Evolutionary conservation across 2,329 filamentous ascomycete species (phyloP).

Genomic region (Hypocreales sp.): DNA sequence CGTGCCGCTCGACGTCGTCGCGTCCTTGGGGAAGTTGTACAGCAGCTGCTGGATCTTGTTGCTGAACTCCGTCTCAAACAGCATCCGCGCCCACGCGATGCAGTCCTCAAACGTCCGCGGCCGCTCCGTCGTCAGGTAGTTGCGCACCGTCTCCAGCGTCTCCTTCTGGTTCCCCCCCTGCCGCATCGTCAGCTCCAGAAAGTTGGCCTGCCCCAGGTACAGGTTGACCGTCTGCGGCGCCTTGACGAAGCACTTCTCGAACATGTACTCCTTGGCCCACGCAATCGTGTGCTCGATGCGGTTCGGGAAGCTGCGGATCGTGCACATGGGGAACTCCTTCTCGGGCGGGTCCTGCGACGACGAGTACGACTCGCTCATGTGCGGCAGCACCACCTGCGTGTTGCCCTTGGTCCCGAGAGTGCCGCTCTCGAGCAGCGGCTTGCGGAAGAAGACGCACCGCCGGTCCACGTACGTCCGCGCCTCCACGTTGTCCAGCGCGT

Average conservation of each 20-base stretch:
- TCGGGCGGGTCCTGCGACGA: slow-evolving; percentile 90
- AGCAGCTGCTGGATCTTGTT: slow-evolving; percentile 91
- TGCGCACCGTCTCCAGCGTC: slow-evolving; percentile 76
- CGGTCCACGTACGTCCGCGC: slow-evolving; percentile 92
- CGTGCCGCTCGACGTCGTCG: slow-evolving; percentile 71
- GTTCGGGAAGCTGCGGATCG: slow-evolving; percentile 92
- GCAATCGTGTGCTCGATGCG: slow-evolving; percentile 97
- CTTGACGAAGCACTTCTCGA: slow-evolving; percentile 87
- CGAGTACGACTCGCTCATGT: slow-evolving; percentile 91
- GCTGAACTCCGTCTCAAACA: slow-evolving; percentile 95
- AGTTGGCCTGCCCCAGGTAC: slow-evolving; percentile 83
- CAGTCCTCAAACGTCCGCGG: slow-evolving; percentile 90
- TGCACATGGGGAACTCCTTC: slow-evolving; percentile 99
- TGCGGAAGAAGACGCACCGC: slow-evolving; percentile 95
- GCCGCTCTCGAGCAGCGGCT: slow-evolving; percentile 88
- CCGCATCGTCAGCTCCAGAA: slow-evolving; percentile 73
- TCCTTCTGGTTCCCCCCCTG: slow-evolving; percentile 92
- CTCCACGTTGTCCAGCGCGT: slow-evolving; percentile 94
- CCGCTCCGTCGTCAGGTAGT: slow-evolving; percentile 83
- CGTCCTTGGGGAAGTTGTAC: slow-evolving; percentile 95
- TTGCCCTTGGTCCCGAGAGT: slow-evolving; percentile 99
- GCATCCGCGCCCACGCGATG: slow-evolving; percentile 81
- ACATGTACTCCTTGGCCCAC: slow-evolving; percentile 83
- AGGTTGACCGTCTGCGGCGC: slow-evolving; percentile 88
- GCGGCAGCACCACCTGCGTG: slow-evolving; percentile 85